Conservation (phyloP, 1,284 basidiomycete species). For the Cutaneotrichosporon cutaneum region DNA sequence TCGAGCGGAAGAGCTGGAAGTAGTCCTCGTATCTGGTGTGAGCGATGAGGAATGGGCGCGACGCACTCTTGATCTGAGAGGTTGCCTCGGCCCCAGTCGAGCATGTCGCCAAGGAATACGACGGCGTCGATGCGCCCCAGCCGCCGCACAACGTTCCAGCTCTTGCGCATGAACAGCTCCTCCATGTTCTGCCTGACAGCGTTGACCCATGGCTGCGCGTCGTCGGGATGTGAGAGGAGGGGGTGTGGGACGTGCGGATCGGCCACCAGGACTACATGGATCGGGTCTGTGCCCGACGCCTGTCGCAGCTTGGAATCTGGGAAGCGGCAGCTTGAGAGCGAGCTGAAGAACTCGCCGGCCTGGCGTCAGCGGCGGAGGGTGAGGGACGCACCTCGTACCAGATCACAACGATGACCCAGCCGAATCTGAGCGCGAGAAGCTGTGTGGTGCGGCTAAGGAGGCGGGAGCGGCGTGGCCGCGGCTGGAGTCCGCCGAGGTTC, state of each 20-base stretch:
- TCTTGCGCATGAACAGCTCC: slow-evolving; percentile 70
- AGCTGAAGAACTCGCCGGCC: slow-evolving; percentile 52
- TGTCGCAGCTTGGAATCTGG: slow-evolving; percentile 44
- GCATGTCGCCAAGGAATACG: slow-evolving; percentile 78
- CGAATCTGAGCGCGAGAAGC: slow-evolving; percentile 56
- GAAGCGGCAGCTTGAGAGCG: slow-evolving; percentile 51
- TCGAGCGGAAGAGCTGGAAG: slow-evolving; percentile 61
- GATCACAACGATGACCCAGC: slow-evolving; percentile 63
- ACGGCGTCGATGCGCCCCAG: slow-evolving; percentile 66
- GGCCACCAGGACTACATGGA: slow-evolving; percentile 69
- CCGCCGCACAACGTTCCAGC: slow-evolving; percentile 65
- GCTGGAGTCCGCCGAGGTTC: background rate
- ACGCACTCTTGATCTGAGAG: slow-evolving; percentile 67
- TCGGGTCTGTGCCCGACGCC: slow-evolving; percentile 42
- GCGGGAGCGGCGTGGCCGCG: slow-evolving; percentile 27
- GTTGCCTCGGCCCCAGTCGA: slow-evolving; percentile 65
- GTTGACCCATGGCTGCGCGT: slow-evolving; percentile 46
- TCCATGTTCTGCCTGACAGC: slow-evolving; percentile 60
- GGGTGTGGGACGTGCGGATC: slow-evolving; percentile 73
- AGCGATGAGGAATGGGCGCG: background rate
- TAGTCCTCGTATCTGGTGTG: slow-evolving; percentile 63
- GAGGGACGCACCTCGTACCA: slow-evolving; percentile 66
- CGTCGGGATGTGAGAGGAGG: slow-evolving; percentile 54
- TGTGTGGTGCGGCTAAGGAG: slow-evolving; percentile 40
- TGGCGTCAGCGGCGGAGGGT: slow-evolving; percentile 14